Evolutionary conservation across 2,329 filamentous ascomycete genomes (phyloP).

Genomic region (Penicillium sp.): DNA sequence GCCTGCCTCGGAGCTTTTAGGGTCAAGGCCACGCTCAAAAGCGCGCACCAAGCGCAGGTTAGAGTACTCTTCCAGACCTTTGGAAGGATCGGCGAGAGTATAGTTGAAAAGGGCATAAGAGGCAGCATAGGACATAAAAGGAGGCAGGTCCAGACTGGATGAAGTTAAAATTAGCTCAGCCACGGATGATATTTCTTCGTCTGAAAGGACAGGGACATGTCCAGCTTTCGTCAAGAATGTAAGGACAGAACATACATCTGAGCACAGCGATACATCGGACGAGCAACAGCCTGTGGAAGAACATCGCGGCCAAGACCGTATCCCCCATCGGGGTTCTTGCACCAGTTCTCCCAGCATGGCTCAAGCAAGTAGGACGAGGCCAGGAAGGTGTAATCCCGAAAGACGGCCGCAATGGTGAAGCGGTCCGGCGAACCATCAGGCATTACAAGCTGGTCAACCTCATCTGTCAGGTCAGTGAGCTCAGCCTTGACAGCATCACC

Average conservation of each 20-base stretch:
- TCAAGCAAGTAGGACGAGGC: constrained; percentile 86
- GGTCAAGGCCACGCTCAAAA: constrained; percentile 84
- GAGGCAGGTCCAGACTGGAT: constrained; percentile 65
- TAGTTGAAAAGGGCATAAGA: constrained; percentile 61
- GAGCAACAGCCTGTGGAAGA: constrained; percentile 67
- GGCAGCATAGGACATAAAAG: constrained; percentile 80
- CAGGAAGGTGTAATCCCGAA: constrained; percentile 87
- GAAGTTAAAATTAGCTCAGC: constrained; percentile 17
- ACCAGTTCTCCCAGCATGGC: constrained; percentile 74
- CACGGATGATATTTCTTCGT: no score
- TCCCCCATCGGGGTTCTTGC: constrained; percentile 52
- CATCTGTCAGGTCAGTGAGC: constrained; percentile 68
- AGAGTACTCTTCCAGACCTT: constrained; percentile 50
- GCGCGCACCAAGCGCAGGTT: constrained; percentile 79
- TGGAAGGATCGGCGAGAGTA: constrained; percentile 50
- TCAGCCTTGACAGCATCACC: constrained; percentile 68
- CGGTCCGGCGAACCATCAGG: constrained; percentile 57
- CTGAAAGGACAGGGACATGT: no score
- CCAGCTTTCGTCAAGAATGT: neutral
- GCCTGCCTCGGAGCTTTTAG: constrained; percentile 80
- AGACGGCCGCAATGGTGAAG: constrained; percentile 75
- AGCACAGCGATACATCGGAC: constrained; percentile 76
- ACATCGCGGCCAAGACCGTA: constrained; percentile 73
- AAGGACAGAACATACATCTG: constrained; percentile 64
- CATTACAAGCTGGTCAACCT: constrained; percentile 60